phyloP scores from a whole-genome alignment of 495 filamentous ascomycete species.

The Podospora fimiseda region DNA sequence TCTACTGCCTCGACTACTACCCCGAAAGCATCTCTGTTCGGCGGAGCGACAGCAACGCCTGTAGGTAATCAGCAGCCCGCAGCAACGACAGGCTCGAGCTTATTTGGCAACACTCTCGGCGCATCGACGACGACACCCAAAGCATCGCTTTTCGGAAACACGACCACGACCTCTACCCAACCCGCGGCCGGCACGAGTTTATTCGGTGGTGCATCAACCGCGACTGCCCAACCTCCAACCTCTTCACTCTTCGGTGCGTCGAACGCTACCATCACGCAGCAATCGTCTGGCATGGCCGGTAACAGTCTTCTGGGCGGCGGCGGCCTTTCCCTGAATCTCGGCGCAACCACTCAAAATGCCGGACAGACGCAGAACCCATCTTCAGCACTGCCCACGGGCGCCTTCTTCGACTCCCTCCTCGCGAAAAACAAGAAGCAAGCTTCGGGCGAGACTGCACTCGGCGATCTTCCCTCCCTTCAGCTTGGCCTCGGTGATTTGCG shows the following conservation, averaged over 20 bases:
- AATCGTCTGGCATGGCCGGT: neutral
- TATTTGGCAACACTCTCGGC: slow-evolving; percentile 11
- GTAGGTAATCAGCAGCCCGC: slow-evolving; percentile 5
- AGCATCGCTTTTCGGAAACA: neutral
- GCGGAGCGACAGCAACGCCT: slow-evolving; percentile 7
- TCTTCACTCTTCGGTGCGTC: neutral
- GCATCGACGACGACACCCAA: neutral
- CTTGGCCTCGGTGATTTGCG: slow-evolving; percentile 82
- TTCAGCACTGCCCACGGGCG: slow-evolving; percentile 34
- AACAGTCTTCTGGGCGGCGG: slow-evolving; percentile 1
- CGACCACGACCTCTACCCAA: neutral
- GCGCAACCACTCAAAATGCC: slow-evolving; percentile 1
- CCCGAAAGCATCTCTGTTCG: slow-evolving; percentile 19
- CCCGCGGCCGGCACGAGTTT: neutral
- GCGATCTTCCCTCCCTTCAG: slow-evolving; percentile 64
- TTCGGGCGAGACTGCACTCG: slow-evolving; percentile 45
- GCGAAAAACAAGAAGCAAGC: slow-evolving; percentile 66
- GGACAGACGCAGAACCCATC: slow-evolving; percentile 4
- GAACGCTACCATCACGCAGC: neutral
- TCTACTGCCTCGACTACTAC: slow-evolving; percentile 9
- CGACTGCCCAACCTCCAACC: neutral
- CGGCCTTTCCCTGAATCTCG: neutral
- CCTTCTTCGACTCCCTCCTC: slow-evolving; percentile 83
- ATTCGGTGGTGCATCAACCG: neutral
- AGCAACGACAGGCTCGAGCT: slow-evolving; percentile 4